Evolutionary conservation across 2,329 filamentous ascomycete genomes (phyloP).

Genomic region (Penicillium frequentans): DNA sequence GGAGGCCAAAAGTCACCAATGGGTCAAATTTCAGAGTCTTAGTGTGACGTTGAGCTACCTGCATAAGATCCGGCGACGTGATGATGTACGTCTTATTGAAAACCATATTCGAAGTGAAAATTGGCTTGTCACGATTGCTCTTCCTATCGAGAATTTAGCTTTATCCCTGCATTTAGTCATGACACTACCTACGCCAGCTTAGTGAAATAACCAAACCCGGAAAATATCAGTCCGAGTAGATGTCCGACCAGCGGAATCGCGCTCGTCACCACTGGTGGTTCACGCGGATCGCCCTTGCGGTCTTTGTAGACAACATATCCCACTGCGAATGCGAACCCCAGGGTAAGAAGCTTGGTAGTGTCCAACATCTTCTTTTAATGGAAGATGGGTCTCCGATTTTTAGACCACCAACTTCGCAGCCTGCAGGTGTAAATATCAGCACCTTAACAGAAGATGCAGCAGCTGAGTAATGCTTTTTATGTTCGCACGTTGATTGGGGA

Average conservation of each 20-base stretch:
- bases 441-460: background rate
- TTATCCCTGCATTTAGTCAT: no score
- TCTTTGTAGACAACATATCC: conserved; percentile 7
- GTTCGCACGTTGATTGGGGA: background rate
- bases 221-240: conserved; percentile 20
- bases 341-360: conserved; percentile 2
- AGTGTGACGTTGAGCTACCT: conserved; percentile 23
- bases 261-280: conserved; percentile 22
- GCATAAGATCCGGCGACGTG: conserved; percentile 24
- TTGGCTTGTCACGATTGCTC: conserved; percentile 13
- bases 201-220: conserved; percentile 26
- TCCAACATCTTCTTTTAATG: conserved; percentile 6
- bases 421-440: background rate
- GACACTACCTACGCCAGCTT: conserved; percentile 15
- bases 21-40: conserved; percentile 26
- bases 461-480: background rate
- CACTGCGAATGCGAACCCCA: conserved; percentile 4
- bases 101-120: conserved; percentile 26
- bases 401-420: background rate
- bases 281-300: conserved; percentile 21
- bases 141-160: conserved; percentile 11
- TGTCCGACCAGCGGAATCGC: conserved; percentile 31
- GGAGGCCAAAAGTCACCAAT: conserved; percentile 15
- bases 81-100: conserved; percentile 28
- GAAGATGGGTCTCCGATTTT: background rate